Percentiles rank a stretch among this genome's conserved stretches.
phyloP scores from a whole-genome alignment of 495 filamentous ascomycete genomes.

The Penicillium coprophilum region DNA sequence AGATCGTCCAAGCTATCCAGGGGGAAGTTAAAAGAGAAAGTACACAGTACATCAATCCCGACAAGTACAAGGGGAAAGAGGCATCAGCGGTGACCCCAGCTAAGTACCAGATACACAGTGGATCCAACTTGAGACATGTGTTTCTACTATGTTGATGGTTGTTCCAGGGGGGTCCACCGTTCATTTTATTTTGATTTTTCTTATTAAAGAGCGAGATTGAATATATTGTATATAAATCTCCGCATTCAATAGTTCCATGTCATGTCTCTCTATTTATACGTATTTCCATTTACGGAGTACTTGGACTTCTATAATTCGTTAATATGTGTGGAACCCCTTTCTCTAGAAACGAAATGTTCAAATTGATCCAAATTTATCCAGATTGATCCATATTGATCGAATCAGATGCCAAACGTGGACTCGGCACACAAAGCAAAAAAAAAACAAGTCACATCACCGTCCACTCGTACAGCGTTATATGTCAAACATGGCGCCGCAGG shows the following conservation, averaged over 20 bases:
- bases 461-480: slow-evolving; percentile 18
- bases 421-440: background rate
- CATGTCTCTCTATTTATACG: background rate
- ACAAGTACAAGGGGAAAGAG: background rate
- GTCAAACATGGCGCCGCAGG: slow-evolving; percentile 25
- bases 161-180: slow-evolving; percentile 17
- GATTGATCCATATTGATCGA: slow-evolving; percentile 2
- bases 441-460: slow-evolving; percentile 11
- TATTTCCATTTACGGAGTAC: background rate
- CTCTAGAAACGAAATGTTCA: no score
- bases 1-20: slow-evolving; percentile 13
- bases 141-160: no score
- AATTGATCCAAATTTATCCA: no score
- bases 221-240: background rate
- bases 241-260: slow-evolving; percentile 9
- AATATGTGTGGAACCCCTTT: slow-evolving; percentile 1
- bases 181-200: slow-evolving; percentile 9
- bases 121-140: slow-evolving; percentile 43
- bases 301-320: background rate
- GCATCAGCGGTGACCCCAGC: background rate
- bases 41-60: background rate
- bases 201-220: no score
- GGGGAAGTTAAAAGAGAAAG: background rate
- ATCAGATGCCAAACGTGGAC: background rate
- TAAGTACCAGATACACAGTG: slow-evolving; percentile 21